These are phyloP conservation scores for Candida quercuum DNA, from an alignment of 805 yeast genomes.

Conservation along the genomic window DNA sequence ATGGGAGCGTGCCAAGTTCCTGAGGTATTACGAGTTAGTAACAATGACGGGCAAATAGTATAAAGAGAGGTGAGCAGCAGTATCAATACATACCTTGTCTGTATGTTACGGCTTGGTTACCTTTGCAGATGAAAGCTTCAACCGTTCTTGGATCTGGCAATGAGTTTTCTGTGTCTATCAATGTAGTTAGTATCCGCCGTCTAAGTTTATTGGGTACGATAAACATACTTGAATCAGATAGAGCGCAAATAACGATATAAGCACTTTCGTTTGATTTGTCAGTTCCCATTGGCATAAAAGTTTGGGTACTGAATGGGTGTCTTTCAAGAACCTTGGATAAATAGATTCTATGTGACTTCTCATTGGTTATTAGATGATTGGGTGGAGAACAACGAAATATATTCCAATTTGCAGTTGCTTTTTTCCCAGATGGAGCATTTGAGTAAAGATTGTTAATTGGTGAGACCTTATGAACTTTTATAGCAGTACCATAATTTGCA, in stretches of 20 bases:
- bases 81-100: conserved; percentile 48
- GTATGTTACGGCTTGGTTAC: conserved; percentile 87
- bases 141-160: conserved; percentile 60
- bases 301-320: conserved; percentile 86
- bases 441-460: conserved; percentile 52
- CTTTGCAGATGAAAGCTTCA: conserved; percentile 69
- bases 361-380: conserved; percentile 35
- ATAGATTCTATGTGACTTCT: conserved; percentile 13
- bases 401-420: conserved; percentile 69
- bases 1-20: conserved; percentile 96
- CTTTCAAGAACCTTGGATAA: conserved; percentile 67
- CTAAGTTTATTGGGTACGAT: conserved; percentile 8
- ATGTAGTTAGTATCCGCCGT: conserved; percentile 29
- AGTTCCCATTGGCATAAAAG: conserved; percentile 89
- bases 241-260: conserved; percentile 80
- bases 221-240: conserved; percentile 33
- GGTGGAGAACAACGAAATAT: conserved; percentile 81
- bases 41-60: background rate
- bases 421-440: conserved; percentile 38
- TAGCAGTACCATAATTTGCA: conserved; percentile 95
- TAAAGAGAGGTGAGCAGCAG: too few species aligned
- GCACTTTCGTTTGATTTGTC: conserved; percentile 38
- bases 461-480: conserved; percentile 68
- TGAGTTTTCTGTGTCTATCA: conserved; percentile 21
- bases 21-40: conserved; percentile 5